Evolutionary conservation across 73 alveolate species (phyloP), one percentile per base, ranked within the genome.

Genomic region (Paramecium octaurelia): DNA sequence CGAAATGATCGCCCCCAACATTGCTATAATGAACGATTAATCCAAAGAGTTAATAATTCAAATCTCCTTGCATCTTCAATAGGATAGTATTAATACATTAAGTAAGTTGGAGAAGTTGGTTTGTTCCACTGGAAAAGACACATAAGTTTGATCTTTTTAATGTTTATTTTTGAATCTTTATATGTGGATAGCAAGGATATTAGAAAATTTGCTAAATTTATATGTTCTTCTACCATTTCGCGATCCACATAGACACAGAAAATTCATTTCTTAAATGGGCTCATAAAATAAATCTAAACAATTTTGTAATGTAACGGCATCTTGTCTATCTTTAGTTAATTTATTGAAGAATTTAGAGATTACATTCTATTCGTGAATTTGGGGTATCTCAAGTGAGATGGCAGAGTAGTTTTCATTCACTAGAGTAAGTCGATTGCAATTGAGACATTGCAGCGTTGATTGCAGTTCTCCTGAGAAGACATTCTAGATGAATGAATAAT

Each of bases 251-350:
- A 23, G 10, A 80, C 91, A 80, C 4, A 31, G 57, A 23, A 35
- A 20, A 24, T 20, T 38, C 1, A 9, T 20, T 38, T 80, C 91
- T 21, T 23, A 24, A 9, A 80, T 23, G 20, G 91, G 91, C 24
- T 80, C 91, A 80, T 80, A 80, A 80, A 80, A 80, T 5, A 43
- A 80, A n/a, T 80, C 91, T 35, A 80, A 48, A 23, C 91, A 80
- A 16, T 24, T 64, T 42, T 42, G n/a, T 24, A 80, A 80, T 44
- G 91, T 42, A n/a, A 80, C 44, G 24, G 75, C 44, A 24, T 27
- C n/a, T 80, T 80, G 20, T 40, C 8, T 42, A 43, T 40, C 59
- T 29, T 34, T 73, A 44, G 29, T 64, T 23, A 80, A 35, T 48
- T 80, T 40, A 24, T 42, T 20, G 27, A 80, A 23, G 44, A 80